Percentiles rank a stretch among this genome's conserved stretches.
Conservation (phyloP, 75 land plant species). For the Adiantum capillusveneris region DNA sequence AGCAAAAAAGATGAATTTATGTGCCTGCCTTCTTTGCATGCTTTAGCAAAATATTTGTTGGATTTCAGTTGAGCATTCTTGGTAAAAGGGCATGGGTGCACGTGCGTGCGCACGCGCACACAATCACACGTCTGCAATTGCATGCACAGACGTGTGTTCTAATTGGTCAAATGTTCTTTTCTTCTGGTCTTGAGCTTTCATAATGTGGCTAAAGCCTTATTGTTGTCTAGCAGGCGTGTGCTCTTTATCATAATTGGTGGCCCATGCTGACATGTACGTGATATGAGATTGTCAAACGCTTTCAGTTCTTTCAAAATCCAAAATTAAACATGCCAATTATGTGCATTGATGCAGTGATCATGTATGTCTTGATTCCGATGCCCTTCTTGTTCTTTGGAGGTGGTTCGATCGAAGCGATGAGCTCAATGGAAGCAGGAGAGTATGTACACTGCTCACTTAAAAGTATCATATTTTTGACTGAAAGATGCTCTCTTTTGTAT, state of each 20-base stretch:
- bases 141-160: too few relatives aligned
- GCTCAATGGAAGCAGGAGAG: slow-evolving; percentile 5
- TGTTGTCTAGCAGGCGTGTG: slow-evolving; percentile 99
- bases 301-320: neutral
- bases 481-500: neutral
- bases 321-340: neutral
- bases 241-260: slow-evolving; percentile 95
- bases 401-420: slow-evolving; percentile 5
- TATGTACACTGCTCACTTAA: neutral
- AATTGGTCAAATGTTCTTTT: too few relatives aligned
- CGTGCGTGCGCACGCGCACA: too few relatives aligned
- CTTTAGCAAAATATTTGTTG: too few relatives aligned
- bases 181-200: too few relatives aligned
- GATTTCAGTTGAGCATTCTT: too few relatives aligned
- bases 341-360: slow-evolving; percentile 45
- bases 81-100: too few relatives aligned
- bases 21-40: too few relatives aligned
- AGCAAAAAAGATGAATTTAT: too few relatives aligned
- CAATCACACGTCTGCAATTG: too few relatives aligned
- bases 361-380: slow-evolving; percentile 93
- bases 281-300: neutral
- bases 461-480: neutral
- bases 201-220: too few relatives aligned
- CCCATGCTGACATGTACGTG: slow-evolving; percentile 84
- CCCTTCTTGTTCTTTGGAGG: slow-evolving; percentile 80